phyloP scores from a whole-genome alignment of 805 yeast species.

The Debaryomyces prosopidis region DNA sequence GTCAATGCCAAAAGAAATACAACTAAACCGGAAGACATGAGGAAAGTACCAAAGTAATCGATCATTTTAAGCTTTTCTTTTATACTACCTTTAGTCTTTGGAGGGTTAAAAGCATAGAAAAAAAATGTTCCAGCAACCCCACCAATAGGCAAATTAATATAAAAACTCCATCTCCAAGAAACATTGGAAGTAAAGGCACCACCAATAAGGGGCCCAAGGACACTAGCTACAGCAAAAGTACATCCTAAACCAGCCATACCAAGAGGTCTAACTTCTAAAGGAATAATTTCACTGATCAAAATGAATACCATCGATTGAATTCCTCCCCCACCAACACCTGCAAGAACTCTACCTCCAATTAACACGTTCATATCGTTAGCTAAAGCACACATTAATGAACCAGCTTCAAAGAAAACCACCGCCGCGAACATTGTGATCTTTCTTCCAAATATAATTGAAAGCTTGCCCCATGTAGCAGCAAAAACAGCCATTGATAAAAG shows the following conservation, averaged over 20 bases:
- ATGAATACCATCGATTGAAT: constrained; percentile 29
- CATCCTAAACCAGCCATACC: constrained; percentile 35
- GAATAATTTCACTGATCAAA: constrained; percentile 31
- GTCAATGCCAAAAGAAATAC: constrained; percentile 49
- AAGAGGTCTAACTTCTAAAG: constrained; percentile 35
- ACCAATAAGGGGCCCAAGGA: constrained; percentile 63
- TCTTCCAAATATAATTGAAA: constrained; percentile 38
- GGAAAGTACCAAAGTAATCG: constrained; percentile 47
- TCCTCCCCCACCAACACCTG: constrained; percentile 40
- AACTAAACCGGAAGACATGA: constrained; percentile 43
- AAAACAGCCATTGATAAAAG: constrained; percentile 34
- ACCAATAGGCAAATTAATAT: constrained; percentile 65
- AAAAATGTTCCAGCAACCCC: constrained; percentile 46
- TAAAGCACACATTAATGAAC: constrained; percentile 40
- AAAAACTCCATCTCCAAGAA: constrained; percentile 79
- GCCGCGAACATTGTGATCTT: constrained; percentile 27
- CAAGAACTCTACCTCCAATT: constrained; percentile 42
- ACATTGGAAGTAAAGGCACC: constrained; percentile 59
- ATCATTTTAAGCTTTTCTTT: constrained; percentile 38
- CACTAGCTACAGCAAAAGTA: constrained; percentile 50
- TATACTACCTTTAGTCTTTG: constrained; percentile 38
- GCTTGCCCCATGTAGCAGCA: constrained; percentile 37
- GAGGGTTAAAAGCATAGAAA: constrained; percentile 46
- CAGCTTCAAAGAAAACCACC: constrained; percentile 29
- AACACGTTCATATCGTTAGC: constrained; percentile 35